phyloP scores from a whole-genome alignment of 495 filamentous ascomycete species.

The Penicillium flavigenum region DNA sequence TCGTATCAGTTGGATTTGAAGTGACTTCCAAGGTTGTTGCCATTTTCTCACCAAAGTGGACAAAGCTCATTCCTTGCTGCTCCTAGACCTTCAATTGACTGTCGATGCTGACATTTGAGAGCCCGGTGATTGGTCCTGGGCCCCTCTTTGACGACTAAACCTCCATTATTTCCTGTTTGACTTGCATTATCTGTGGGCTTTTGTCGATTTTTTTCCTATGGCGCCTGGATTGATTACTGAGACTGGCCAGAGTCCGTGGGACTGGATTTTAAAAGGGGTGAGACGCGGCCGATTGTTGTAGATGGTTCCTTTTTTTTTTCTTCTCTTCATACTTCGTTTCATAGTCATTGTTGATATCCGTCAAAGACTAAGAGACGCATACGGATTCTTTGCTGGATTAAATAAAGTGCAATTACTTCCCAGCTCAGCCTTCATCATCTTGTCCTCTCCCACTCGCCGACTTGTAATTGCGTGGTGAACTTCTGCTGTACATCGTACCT shows the following conservation, averaged over 20 bases:
- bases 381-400: background rate
- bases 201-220: conserved; percentile 1
- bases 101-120: conserved; percentile 22
- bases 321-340: conserved; percentile 6
- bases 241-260: conserved; percentile 13
- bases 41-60: background rate
- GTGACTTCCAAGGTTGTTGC: background rate
- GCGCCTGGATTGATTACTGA: conserved; percentile 9
- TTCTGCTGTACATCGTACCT: background rate
- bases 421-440: background rate
- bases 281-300: conserved; percentile 1
- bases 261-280: conserved; percentile 17
- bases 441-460: background rate
- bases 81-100: background rate
- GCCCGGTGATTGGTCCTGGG: conserved; percentile 18
- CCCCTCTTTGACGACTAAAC: conserved; percentile 7
- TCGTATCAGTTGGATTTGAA: conserved; percentile 10
- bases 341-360: conserved; percentile 7
- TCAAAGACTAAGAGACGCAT: background rate
- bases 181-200: conserved; percentile 15
- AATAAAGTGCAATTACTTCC: background rate
- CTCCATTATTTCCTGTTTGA: conserved; percentile 16
- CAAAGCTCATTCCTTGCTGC: background rate
- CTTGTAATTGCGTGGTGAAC: background rate
- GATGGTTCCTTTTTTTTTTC: background rate